Conservation (phyloP, 768 basidiomycete genomes). For the Hygrocybe punicea region DNA sequence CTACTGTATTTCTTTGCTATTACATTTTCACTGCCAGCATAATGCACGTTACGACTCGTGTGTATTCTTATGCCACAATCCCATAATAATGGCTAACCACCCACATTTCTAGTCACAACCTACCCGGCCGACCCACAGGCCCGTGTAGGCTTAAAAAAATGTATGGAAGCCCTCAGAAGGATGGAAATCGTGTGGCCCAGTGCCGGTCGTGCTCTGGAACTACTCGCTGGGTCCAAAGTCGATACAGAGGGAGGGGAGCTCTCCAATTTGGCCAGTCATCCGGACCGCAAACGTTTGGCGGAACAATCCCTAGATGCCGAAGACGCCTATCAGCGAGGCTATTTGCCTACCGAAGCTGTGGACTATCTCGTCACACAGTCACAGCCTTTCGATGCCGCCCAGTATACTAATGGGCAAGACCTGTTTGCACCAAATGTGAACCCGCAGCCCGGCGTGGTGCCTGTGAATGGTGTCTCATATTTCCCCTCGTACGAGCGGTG, state of each 20-base stretch:
- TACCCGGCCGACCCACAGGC: constrained; percentile 71
- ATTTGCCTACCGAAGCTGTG: constrained; percentile 7
- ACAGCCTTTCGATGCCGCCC: constrained; percentile 6
- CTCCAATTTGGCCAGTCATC: constrained; percentile 18
- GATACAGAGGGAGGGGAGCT: constrained; percentile 26
- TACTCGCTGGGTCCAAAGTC: constrained; percentile 62
- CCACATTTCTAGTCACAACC: constrained; percentile 47
- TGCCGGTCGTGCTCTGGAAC: constrained; percentile 68
- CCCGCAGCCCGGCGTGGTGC: background rate
- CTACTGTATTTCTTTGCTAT: constrained; percentile 70
- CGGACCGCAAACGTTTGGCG: constrained; percentile 58
- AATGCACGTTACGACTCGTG: constrained; percentile 73
- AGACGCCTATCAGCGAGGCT: constrained; percentile 11
- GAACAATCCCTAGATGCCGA: constrained; percentile 46
- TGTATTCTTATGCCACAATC: constrained; percentile 26
- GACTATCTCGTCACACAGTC: constrained; percentile 20
- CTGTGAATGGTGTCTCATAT: constrained; percentile 11
- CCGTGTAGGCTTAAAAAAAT: constrained; percentile 56
- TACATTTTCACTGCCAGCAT: constrained; percentile 78
- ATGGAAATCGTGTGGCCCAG: constrained; percentile 76
- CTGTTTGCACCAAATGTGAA: constrained; percentile 1
- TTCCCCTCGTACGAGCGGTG: constrained; percentile 45
- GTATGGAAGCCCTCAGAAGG: constrained; percentile 60
- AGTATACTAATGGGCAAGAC: background rate
- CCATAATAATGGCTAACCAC: background rate